Evolutionary conservation across 2,329 filamentous ascomycete species (phyloP), one percentile per base, ranked within the genome.

Genomic region (Neofusicoccum sp.): DNA sequence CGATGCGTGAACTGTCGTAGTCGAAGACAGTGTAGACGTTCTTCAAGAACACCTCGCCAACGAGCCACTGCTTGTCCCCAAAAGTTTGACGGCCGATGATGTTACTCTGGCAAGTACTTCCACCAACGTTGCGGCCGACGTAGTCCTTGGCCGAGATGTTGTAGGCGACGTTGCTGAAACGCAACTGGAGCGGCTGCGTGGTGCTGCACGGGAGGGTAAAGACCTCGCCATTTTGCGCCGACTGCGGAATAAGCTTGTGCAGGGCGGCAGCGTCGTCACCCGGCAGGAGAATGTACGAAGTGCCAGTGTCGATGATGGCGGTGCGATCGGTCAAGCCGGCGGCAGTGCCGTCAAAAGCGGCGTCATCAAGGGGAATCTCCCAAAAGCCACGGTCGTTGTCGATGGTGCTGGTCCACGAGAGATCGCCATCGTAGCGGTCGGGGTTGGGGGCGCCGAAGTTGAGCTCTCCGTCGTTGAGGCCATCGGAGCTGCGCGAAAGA

Each of bases 21-120:
- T 96, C 92, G 71, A 96, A 96, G 26, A 95, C 87, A 1, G 86
- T 81, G 71, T 96, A 96, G 14, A 96, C 91, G 67, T 96, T 96
- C 78, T 96, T 96, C 63, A 96, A 76, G 68, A 96, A 96, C 0
- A 89, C 85, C 65, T 92, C 91, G 1, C 92, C 92, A 1, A 96
- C 75, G n/a, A 96, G 80, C 91, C 91, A 96, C 30, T 86, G 76
- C 34, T 77, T 71, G 67, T 67, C 80, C 0, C 80, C 76, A 48
- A 91, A 86, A 12, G 90, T 85, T 70, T 88, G 83, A 28, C 86
- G 81, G 1, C 89, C 89, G 58, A 91, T 87, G 36, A 96, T 84
- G 67, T 90, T 92, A 71, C 89, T 93, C 16, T 84, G 66, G 64
- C 84, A 86, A 14, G 71, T 70, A 2, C 70, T 70, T 1, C 67